Evolutionary conservation across 2,329 filamentous ascomycete genomes (phyloP).

Genomic region (Nannizziopsis arthrosporioides): DNA sequence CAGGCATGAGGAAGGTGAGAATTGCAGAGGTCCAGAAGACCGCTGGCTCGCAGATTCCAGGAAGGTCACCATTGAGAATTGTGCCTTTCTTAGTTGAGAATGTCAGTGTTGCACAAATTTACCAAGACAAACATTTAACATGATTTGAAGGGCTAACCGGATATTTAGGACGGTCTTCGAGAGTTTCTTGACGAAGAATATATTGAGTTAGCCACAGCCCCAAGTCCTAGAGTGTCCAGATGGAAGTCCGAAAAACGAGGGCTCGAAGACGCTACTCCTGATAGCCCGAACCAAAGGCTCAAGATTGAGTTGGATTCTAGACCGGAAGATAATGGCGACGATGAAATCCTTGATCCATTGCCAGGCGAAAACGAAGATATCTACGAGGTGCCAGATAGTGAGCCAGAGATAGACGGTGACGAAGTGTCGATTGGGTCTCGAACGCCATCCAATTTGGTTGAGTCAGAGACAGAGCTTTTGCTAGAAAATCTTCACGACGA

Average conservation of each 20-base stretch:
- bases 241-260: not conserved
- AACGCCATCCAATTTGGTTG: not conserved
- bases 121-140: not conserved
- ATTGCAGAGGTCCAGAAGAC: constrained; percentile 56
- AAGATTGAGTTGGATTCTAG: not conserved
- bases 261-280: not conserved
- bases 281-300: not conserved
- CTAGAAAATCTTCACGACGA: not conserved
- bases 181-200: constrained; percentile 8
- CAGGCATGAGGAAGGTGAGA: constrained; percentile 40
- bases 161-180: constrained; percentile 1
- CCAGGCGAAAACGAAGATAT: constrained; percentile 2
- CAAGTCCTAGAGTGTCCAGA: not conserved
- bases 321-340: constrained; percentile 4
- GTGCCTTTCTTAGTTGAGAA: constrained; percentile 32
- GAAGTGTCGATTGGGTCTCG: not conserved
- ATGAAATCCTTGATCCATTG: constrained; percentile 9
- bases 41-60: constrained; percentile 39
- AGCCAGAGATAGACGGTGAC: constrained; percentile 8
- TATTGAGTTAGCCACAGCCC: not conserved
- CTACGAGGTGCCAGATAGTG: constrained; percentile 12
- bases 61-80: constrained; percentile 23
- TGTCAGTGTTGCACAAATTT: constrained; percentile 24
- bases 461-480: not conserved
- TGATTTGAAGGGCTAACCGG: not conserved